These are phyloP conservation scores for Phytophthora idaei DNA, from an alignment of 352 stramenopile species.

Conservation along the genomic window DNA sequence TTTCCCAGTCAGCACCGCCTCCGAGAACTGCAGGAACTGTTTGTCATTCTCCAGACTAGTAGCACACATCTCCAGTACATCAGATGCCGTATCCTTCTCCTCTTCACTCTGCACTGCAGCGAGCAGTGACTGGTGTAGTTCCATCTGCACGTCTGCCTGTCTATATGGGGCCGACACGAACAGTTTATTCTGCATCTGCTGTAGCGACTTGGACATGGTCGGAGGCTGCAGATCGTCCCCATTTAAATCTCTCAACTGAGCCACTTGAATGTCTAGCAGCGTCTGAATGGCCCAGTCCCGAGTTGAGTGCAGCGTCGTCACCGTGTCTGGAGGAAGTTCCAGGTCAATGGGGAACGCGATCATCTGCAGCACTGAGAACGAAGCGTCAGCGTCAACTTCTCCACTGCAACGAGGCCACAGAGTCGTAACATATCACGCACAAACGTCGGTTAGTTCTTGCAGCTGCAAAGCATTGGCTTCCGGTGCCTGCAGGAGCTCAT, in stretches of 20 bases:
- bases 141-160: constrained; percentile 28
- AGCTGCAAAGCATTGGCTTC: constrained; percentile 25
- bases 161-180: constrained; percentile 37
- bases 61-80: constrained; percentile 41
- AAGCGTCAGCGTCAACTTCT: neutral
- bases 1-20: constrained; percentile 27
- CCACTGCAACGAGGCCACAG: neutral
- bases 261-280: constrained; percentile 31
- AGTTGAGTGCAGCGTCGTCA: constrained; percentile 29
- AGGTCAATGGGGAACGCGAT: constrained; percentile 37
- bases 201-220: constrained; percentile 26
- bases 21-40: constrained; percentile 41
- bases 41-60: constrained; percentile 27
- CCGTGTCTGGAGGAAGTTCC: constrained; percentile 18
- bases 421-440: constrained; percentile 25
- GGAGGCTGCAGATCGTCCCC: constrained; percentile 3
- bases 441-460: constrained; percentile 38
- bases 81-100: constrained; percentile 7
- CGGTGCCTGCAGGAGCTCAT: constrained; percentile 27
- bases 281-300: constrained; percentile 49
- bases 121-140: constrained; percentile 40
- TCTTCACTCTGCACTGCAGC: constrained; percentile 21
- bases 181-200: constrained; percentile 44
- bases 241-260: neutral
- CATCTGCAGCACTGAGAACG: constrained; percentile 50